Conservation (phyloP, 202 grass and related monocot genomes). For the Brachypodium distachyon region DNA sequence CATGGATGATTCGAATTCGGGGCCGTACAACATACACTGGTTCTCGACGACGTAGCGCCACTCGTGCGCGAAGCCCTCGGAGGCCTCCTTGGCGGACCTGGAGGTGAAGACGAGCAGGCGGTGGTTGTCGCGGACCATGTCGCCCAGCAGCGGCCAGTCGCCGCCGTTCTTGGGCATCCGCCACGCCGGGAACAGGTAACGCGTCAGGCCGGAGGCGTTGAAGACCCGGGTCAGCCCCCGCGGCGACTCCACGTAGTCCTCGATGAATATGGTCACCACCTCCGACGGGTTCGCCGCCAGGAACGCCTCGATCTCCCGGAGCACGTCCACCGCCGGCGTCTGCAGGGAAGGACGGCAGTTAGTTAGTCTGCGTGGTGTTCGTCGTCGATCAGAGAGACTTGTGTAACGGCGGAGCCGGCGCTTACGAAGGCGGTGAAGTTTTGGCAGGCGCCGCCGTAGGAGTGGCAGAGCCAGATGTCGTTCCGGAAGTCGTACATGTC, state of each 20-base stretch:
- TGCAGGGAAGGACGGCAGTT: neutral
- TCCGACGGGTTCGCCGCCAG: constrained; percentile 55
- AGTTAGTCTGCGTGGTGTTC: neutral
- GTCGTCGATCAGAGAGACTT: neutral
- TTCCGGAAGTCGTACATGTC: constrained; percentile 90
- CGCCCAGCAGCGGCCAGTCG: constrained; percentile 79
- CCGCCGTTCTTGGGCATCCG: constrained; percentile 79
- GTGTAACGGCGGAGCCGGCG: neutral
- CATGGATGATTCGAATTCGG: neutral
- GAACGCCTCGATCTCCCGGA: constrained; percentile 67
- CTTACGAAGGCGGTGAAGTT: constrained; percentile 97
- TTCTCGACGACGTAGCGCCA: constrained; percentile 92
- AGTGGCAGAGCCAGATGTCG: constrained; percentile 88
- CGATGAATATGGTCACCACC: constrained; percentile 74
- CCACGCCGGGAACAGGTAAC: constrained; percentile 53
- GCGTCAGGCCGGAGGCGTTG: constrained; percentile 56
- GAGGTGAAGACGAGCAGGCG: constrained; percentile 85
- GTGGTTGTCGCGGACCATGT: constrained; percentile 72
- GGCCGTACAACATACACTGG: constrained; percentile 32
- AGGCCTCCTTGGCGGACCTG: constrained; percentile 55
- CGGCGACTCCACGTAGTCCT: constrained; percentile 81
- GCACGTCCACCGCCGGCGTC: constrained; percentile 63
- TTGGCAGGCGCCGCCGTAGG: constrained; percentile 70
- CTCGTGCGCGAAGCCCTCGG: constrained; percentile 76
- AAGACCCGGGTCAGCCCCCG: constrained; percentile 64